Percentiles rank a stretch among this genome's conserved stretches.
phyloP scores from a whole-genome alignment of 1,139 yeast genomes.

The Geotrichum fermentans region DNA sequence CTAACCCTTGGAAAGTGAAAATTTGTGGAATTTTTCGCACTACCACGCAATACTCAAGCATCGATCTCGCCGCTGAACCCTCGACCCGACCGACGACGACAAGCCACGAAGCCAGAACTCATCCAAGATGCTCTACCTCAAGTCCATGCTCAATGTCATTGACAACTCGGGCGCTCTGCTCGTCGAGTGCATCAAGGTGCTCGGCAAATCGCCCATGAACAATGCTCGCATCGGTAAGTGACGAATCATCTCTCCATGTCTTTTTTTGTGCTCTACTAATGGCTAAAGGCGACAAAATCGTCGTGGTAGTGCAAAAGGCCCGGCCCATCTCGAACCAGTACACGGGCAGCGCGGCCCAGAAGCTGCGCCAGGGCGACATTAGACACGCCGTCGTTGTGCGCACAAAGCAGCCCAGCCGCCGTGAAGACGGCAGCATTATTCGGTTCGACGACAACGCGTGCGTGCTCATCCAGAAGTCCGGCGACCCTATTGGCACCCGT shows the following conservation, averaged over 20 bases:
- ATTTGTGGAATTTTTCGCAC: not conserved
- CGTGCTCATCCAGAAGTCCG: conserved; percentile 83
- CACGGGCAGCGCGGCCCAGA: conserved; percentile 47
- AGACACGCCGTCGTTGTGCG: conserved; percentile 94
- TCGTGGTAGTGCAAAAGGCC: conserved; percentile 92
- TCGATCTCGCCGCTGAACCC: not conserved
- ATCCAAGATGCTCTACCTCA: conserved; percentile 68
- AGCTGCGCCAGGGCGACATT: conserved; percentile 92
- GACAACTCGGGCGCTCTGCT: conserved; percentile 95
- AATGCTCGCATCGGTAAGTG: conserved; percentile 67
- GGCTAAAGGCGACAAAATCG: conserved; percentile 63
- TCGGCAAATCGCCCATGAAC: conserved; percentile 80
- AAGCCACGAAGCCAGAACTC: not conserved
- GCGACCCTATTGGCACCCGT: conserved; percentile 94
- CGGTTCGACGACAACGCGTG: conserved; percentile 96
- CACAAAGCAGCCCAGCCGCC: conserved; percentile 76
- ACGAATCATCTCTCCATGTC: not conserved
- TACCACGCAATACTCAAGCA: not conserved
- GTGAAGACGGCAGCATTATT: conserved; percentile 83
- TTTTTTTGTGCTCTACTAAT: not conserved
- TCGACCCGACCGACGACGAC: not conserved
- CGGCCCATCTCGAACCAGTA: conserved; percentile 61
- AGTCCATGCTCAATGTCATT: conserved; percentile 81
- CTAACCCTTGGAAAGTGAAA: no score
- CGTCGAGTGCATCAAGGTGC: conserved; percentile 93